Base-by-base conservation (phyloP, 768 basidiomycete species). In the Lactarius psammicola region DNA sequence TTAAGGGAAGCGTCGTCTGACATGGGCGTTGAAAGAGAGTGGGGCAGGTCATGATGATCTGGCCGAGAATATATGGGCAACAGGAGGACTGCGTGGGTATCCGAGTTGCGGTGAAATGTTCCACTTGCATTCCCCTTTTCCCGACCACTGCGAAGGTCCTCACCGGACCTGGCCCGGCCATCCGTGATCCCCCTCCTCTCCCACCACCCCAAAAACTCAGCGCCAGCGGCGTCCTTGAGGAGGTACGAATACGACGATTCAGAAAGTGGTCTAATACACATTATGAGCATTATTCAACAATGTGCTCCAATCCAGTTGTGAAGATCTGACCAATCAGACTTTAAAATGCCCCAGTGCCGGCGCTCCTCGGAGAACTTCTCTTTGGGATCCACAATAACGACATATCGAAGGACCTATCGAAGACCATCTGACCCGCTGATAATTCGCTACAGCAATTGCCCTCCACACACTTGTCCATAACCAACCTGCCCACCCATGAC, bases 1-100 rank as follows among this genome's bases (percentile, higher is more conserved):
- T 74, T 70, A 26, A 54, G 59, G 11, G 60, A 18, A 44, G 42
- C 54, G 23, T n/a, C n/a, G n/a, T 9, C n/a, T n/a, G 65, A 40
- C 23, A 59, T 33, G 33, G 8, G 17, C 26, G 56, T 51, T 11
- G 13, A 31, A 17, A n/a, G 10, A 1, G 42, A 38, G 11, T 51
- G 13, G 55, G 18, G 15, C 20, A 38, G 2, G 0, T 51, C 49
- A 51, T 26, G 49, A n/a, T n/a, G n/a, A 13, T 20, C 18, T 33
- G 9, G 31, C 1, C 9, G 55, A 56, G 55, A 9, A 30, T 56
- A 34, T 34, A 34, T 31, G 31, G 55, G 30, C 4, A 15, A 34
- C 31, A 23, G 11, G 55, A 23, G 13, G 33, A 26, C 23, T 49
- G 46, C 23, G 46, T 49, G 23, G 46, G 46, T 49, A 26, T 7